Percentiles rank a stretch among this genome's conserved stretches.
Conservation (phyloP, 257 asterid species). For the Sherardia arvensis region DNA sequence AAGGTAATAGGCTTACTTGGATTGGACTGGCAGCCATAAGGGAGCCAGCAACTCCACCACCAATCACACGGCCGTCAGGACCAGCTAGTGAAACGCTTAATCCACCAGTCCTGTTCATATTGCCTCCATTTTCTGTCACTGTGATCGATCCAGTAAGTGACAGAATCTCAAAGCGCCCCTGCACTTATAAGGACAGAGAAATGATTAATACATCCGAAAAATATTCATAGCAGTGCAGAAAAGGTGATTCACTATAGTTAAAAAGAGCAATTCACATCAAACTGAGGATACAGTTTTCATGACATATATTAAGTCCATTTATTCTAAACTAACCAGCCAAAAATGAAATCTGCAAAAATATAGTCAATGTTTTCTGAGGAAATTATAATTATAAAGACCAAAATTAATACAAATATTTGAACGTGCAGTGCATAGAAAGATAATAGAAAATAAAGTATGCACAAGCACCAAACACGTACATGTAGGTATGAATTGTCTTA, state of each 20-base stretch:
- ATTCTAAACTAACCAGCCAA: background rate
- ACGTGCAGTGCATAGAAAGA: background rate
- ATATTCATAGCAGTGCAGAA: background rate
- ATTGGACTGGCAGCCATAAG: constrained; percentile 89
- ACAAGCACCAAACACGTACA: too few species aligned
- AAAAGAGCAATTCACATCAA: background rate
- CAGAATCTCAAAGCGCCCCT: constrained; percentile 94
- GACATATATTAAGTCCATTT: background rate
- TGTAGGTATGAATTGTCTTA: too few species aligned
- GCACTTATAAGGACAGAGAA: constrained; percentile 20
- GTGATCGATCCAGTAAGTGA: constrained; percentile 72
- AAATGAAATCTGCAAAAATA: background rate
- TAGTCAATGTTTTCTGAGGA: background rate
- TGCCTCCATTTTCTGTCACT: constrained; percentile 56
- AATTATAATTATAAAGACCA: background rate
- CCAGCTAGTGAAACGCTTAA: constrained; percentile 81
- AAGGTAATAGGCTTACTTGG: constrained; percentile 37
- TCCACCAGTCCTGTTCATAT: constrained; percentile 67
- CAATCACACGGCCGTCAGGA: constrained; percentile 87
- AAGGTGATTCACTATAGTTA: background rate
- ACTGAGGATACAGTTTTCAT: background rate
- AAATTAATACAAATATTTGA: too few species aligned
- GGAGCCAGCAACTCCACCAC: constrained; percentile 84
- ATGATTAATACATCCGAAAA: background rate
- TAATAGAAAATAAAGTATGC: too few species aligned